Evolutionary conservation across 305 asterid species (phyloP).

Genomic region (Ilex paraguariensis): DNA sequence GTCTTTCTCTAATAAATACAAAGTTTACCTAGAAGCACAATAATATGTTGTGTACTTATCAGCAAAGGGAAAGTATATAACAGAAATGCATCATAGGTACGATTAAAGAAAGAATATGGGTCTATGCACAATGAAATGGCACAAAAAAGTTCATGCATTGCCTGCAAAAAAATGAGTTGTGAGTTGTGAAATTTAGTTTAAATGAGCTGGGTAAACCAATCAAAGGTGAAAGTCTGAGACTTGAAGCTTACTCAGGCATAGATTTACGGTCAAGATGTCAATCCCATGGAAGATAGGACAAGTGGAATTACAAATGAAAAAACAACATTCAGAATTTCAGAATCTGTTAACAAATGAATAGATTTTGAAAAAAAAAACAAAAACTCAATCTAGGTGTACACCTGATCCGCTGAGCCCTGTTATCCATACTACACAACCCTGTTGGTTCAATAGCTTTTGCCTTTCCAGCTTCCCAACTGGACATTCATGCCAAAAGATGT

Average conservation of each 20-base stretch:
- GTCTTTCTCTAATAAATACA: no score
- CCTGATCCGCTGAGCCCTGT: slow-evolving; percentile 99
- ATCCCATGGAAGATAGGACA: not conserved
- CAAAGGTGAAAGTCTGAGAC: not conserved
- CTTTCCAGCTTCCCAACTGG: slow-evolving; percentile 76
- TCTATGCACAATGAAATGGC: not conserved
- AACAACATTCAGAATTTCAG: not conserved
- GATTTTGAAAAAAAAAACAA: slow-evolving; percentile 3
- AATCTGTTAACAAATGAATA: not conserved
- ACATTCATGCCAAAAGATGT: slow-evolving; percentile 91
- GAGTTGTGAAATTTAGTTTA: no score
- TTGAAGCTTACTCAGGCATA: no score
- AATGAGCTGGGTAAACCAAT: not conserved
- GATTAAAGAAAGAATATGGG: no score
- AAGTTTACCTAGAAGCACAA: no score
- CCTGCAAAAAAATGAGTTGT: no score
- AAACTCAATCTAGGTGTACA: slow-evolving; percentile 10
- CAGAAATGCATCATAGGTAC: not conserved
- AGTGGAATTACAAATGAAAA: not conserved
- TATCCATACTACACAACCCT: slow-evolving; percentile 97
- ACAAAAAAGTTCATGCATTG: not conserved
- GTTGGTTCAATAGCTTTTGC: slow-evolving; percentile 78
- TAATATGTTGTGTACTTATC: no score
- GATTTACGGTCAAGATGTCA: not conserved
- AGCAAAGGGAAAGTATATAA: not conserved